Base-by-base conservation (phyloP, 2,329 filamentous ascomycete species). In the Trichoderma guizhouense region DNA sequence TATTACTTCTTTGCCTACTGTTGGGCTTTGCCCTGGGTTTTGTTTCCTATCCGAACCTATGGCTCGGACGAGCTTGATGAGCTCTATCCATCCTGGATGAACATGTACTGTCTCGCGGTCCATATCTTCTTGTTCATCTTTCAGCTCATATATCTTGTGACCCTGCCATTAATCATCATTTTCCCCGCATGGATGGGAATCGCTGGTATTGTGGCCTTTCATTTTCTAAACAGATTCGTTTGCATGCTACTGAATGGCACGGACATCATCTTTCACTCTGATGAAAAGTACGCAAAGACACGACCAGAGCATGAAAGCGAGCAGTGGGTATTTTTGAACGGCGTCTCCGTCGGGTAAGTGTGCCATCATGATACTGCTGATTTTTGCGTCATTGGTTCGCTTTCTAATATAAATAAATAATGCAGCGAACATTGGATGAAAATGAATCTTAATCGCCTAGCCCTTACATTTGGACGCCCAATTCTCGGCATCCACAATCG, bases 251-350 rank as follows among this genome's bases (percentile, higher is more conserved):
- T 87, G 36, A 91, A 91, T 74, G 85, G 88, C n/a, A 78, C 75
- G 7, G 78, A 81, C 4, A 81, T 84, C 64, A 82, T 83, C 3
- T 89, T 86, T 75, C 79, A 81, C 21, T 89, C 89, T 1, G 84
- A 88, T 55, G 82, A 85, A 3, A 82, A 86, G 69, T 89, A 87
- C 73, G 84, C 89, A 1, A 79, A 84, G 18, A 80, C 80, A 1
- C 79, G 80, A 21, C 83, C 84, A 0, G 84, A 88, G 74, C 86
- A 89, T 78, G 82, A 83, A 12, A 84, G 89, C 67, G 92, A 95
- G 81, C 87, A 90, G 76, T 95, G 93, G 93, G 85, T 95, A n/a
- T 95, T 92, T 78, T 80, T 95, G 66, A 95, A 95, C 76, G 93
- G 93, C 1, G 89, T 94, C 32, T 88, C 86, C 11, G 86, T 86